These are phyloP conservation scores for Tolypocladium paradoxum DNA, from an alignment of 2,329 filamentous ascomycete genomes.

Conservation along the genomic window DNA sequence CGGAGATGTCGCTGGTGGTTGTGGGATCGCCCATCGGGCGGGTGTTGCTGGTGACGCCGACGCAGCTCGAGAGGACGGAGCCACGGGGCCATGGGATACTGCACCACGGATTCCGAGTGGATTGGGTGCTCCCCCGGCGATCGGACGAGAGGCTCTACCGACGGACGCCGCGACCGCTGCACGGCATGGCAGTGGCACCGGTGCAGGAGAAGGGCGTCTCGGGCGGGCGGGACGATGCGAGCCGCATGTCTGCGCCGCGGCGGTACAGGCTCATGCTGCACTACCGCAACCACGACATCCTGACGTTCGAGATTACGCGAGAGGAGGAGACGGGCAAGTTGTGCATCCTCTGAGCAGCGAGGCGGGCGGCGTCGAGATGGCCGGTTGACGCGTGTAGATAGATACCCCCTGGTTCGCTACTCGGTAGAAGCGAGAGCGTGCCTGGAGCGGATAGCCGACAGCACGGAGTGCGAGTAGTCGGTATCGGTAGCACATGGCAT, in stretches of 20 bases:
- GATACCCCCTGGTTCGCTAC: background rate
- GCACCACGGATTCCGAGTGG: constrained; percentile 39
- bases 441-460: no score
- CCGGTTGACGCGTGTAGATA: background rate
- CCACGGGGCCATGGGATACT: constrained; percentile 9
- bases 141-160: constrained; percentile 33
- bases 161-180: constrained; percentile 39
- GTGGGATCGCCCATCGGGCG: constrained; percentile 57
- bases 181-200: constrained; percentile 59
- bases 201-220: constrained; percentile 34
- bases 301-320: constrained; percentile 56
- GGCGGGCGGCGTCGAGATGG: background rate
- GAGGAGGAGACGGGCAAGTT: constrained; percentile 24
- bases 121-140: constrained; percentile 37
- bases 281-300: constrained; percentile 57
- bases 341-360: constrained; percentile 20
- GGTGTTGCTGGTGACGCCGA: constrained; percentile 52
- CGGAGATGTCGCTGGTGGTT: constrained; percentile 59
- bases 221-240: constrained; percentile 8
- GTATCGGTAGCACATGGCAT: background rate
- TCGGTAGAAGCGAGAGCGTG: no score
- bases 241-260: constrained; percentile 20
- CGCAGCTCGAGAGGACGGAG: constrained; percentile 16
- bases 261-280: constrained; percentile 61
- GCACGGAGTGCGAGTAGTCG: no score